phyloP scores from a whole-genome alignment of 192 early-diverging fungal species.

The Cladochytrium replicatum region DNA sequence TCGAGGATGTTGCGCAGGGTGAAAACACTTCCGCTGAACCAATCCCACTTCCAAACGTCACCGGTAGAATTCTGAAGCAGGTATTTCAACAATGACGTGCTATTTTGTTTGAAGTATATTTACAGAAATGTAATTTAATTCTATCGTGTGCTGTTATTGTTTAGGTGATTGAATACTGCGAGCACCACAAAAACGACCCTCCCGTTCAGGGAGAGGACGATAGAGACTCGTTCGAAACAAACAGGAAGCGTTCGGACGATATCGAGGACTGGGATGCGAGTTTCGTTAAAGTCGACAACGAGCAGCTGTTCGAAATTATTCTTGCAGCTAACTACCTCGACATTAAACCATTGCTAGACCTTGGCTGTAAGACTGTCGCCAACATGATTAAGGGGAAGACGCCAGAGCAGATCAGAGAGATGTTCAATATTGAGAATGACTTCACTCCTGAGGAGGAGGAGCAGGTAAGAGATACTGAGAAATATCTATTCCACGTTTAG shows the following conservation, averaged over 20 bases:
- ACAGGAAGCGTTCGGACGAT: conserved; percentile 54
- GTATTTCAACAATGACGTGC: conserved; percentile 10
- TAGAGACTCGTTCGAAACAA: conserved; percentile 38
- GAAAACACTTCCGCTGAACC: conserved; percentile 37
- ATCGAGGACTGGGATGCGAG: conserved; percentile 73
- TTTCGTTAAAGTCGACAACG: conserved; percentile 70
- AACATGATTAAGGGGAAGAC: conserved; percentile 95
- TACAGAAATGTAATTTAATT: neutral
- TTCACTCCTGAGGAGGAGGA: conserved; percentile 95
- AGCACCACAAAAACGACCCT: conserved; percentile 67
- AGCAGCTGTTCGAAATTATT: conserved; percentile 73
- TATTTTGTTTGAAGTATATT: neutral
- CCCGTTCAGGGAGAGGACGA: conserved; percentile 36
- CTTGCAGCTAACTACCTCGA: conserved; percentile 77
- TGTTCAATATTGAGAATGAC: conserved; percentile 94
- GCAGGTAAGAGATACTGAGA: conserved; percentile 53
- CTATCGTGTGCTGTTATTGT: neutral
- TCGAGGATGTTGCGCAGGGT: conserved; percentile 64
- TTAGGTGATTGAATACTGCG: conserved; percentile 73
- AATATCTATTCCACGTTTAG: no score
- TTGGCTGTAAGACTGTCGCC: conserved; percentile 59
- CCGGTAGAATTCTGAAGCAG: conserved; percentile 59
- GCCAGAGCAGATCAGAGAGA: conserved; percentile 83
- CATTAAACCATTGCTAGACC: conserved; percentile 57
- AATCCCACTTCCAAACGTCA: conserved; percentile 75